Base-by-base conservation (phyloP, 2,329 filamentous ascomycete species). In the Stagonosporopsis cucurbitacearum region DNA sequence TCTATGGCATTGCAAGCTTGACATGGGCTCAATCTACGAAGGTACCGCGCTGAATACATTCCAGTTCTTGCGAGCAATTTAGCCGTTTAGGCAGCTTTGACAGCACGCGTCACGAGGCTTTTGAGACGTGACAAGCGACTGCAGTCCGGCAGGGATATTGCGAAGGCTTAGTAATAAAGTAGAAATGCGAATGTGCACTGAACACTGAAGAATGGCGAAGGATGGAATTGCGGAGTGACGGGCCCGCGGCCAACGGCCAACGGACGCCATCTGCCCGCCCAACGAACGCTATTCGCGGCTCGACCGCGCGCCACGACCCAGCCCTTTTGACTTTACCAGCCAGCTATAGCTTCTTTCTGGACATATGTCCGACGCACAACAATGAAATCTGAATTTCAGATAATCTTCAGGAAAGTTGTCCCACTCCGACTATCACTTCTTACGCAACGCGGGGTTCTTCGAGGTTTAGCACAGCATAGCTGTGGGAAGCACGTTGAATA, bases 61-160 rank as follows among this genome's bases (percentile, higher is more conserved):
- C 25, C 19, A 15, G 30, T 36, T 36, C 23, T 39, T 44, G 35
- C 22, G 40, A 35, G 52, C 43, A 65, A 61, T 71, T 72, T 71
- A 71, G 63, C 69, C 69, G 65, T 71, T 72, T 71, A 71, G 66
- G 63, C 68, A 64, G 45, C 40, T 50, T 30, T 45, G 28, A 19
- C 46, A 42, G 17, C 26, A 19, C 20, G 33, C 37, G 17, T 25
- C 19, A 32, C 40, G 19, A 19, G n/a, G n/a, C 2, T n/a, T 26
- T 44, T 33, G 25, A 6, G 40, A 22, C 11, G 41, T 26, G 40
- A 33, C 35, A 28, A 28, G 11, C 25, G 15, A 20, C 15, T 15
- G 20, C 32, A 33, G 36, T 35, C 46, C 46, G 52, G 46, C 28
- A 32, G n/a, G 33, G 44, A 42, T 19, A 25, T 4, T 6, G 13